Percentiles rank a stretch among this genome's conserved stretches.
Conservation (phyloP, 345 rosid genomes). For the Brassica carinata region DNA sequence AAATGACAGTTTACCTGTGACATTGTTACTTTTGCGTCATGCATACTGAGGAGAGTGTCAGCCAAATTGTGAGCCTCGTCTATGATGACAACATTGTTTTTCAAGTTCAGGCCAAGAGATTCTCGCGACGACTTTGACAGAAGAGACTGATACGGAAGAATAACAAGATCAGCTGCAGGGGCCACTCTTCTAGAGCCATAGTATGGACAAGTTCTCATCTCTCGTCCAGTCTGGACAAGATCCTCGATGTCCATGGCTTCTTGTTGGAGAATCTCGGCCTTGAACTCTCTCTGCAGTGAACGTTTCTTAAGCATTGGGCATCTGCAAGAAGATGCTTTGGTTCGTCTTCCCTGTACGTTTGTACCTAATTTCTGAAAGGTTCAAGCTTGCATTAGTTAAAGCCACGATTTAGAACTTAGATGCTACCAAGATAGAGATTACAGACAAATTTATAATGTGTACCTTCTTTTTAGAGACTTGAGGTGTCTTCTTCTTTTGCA, state of each 20-base stretch:
- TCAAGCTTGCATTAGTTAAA: slow-evolving; percentile 22
- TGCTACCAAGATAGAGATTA: not conserved
- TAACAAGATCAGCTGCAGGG: slow-evolving; percentile 78
- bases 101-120: slow-evolving; percentile 80
- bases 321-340: slow-evolving; percentile 64
- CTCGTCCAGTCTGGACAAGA: slow-evolving; percentile 73
- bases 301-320: slow-evolving; percentile 87
- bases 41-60: slow-evolving; percentile 89
- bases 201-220: slow-evolving; percentile 82
- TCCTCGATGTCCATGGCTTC: slow-evolving; percentile 91
- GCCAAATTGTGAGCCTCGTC: slow-evolving; percentile 99
- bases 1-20: slow-evolving; percentile 56
- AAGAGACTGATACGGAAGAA: slow-evolving; percentile 95
- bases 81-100: slow-evolving; percentile 74
- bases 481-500: slow-evolving; percentile 67
- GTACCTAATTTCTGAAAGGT: slow-evolving; percentile 58
- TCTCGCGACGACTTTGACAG: slow-evolving; percentile 93
- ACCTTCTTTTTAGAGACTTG: slow-evolving; percentile 75
- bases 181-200: slow-evolving; percentile 83
- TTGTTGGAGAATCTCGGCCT: slow-evolving; percentile 50
- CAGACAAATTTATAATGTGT: not conserved
- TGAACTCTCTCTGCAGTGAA: slow-evolving; percentile 63
- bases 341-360: slow-evolving; percentile 50
- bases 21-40: slow-evolving; percentile 70
- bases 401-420: not conserved